Evolutionary conservation across 176 grass and related monocot genomes (phyloP).

Genomic region (Triticum dicoccoides): DNA sequence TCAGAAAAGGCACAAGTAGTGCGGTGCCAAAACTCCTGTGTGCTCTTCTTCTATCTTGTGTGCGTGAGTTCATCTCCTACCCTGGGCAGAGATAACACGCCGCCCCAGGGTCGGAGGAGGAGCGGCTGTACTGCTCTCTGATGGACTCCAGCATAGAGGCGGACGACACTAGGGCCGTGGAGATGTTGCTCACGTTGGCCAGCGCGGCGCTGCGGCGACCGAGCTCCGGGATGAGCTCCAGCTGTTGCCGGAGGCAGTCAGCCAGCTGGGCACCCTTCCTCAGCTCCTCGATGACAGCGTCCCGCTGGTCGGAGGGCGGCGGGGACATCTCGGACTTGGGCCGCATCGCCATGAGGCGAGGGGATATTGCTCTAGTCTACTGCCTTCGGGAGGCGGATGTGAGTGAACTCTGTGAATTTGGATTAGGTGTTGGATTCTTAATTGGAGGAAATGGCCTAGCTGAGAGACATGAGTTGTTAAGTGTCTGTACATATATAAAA

Average conservation of each 20-base stretch:
- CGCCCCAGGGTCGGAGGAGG: neutral
- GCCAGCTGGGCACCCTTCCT: conserved; percentile 22
- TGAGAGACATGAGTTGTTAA: neutral
- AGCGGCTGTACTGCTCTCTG: conserved; percentile 6
- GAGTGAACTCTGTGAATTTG: neutral
- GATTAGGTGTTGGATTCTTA: neutral
- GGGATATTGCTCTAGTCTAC: neutral
- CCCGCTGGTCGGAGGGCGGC: neutral
- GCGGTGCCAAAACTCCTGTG: no score
- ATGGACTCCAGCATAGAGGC: conserved; percentile 30
- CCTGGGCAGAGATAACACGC: no score
- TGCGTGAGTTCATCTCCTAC: no score
- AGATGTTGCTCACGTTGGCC: conserved; percentile 7
- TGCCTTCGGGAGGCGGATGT: neutral
- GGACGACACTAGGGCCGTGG: conserved; percentile 25
- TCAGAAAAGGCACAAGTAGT: no score
- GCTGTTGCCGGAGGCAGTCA: conserved; percentile 13
- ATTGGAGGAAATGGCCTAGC: neutral
- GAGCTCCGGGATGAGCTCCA: conserved; percentile 36
- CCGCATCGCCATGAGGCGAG: conserved; percentile 7
- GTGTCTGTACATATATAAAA: neutral
- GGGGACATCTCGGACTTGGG: conserved; percentile 6
- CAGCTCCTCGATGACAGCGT: conserved; percentile 33
- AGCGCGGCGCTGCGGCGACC: conserved; percentile 16
- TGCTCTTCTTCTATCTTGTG: no score